Base-by-base conservation (phyloP, 345 rosid genomes). In the Lepidium didymum region DNA sequence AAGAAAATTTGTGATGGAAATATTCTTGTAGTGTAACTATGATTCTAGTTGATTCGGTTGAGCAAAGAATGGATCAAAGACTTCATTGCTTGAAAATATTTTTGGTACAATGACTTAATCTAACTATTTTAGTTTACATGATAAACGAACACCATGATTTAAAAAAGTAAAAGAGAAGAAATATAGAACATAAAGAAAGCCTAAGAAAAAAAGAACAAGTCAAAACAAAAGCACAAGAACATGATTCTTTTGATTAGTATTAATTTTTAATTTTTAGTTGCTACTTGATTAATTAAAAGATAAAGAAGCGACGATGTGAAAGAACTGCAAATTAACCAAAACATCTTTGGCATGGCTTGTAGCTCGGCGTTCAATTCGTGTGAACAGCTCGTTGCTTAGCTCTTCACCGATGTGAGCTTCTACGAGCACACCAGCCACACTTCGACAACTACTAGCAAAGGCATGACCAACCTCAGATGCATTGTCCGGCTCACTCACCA, bases 331-430 rank as follows among this genome's bases (percentile, higher is more conserved):
- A 74, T 90, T 71, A 51, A 85, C 97, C 41, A 93, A 71, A 18
- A 90, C 74, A 72, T 88, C 98, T 53, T 84, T 88, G 7, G 97
- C 98, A 67, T 82, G 87, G 73, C 19, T 72, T 12, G 79, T 59
- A 52, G 77, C 98, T 23, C 88, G 89, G n/a, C 52, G 74, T 75
- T 79, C 88, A 37, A 87, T 87, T 36, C 91, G 70, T 23, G 50
- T 60, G 60, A 93, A 93, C 60, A 93, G 73, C 81, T 85, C 83
- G 56, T 88, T 85, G 38, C 96, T 83, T 4, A 88, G 88, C 78
- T 69, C 66, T 7, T 93, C 92, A 1, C 98, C 98, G 1, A 90
- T 83, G 66, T 93, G 98, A 58, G 97, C 97, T 35, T 93, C 98
- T 0, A 93, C 97, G 1, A 93, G 85, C 15, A 93, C 98, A 5